phyloP scores from a whole-genome alignment of 78 protist species.

The Diacronema lutheri region DNA sequence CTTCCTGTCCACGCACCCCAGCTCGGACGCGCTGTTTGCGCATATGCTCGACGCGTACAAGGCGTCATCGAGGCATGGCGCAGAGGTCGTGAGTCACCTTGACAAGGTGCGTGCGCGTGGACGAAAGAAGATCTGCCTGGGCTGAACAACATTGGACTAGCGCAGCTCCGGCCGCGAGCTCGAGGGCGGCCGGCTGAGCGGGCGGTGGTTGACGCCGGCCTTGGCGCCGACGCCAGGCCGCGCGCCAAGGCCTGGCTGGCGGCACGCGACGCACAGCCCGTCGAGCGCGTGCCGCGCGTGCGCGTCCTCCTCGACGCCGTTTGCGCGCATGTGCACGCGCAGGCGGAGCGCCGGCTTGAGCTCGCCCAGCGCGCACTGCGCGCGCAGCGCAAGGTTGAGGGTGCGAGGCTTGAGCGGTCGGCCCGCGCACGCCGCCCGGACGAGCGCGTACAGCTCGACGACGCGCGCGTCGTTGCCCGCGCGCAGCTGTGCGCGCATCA shows the following conservation, averaged over 20 bases:
- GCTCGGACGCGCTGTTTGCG: conserved; percentile 30
- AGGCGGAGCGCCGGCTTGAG: background rate
- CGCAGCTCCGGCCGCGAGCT: too few species aligned
- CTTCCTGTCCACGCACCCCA: conserved; percentile 76
- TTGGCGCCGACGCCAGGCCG: too few species aligned
- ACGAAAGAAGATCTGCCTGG: background rate
- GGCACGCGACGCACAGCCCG: too few species aligned
- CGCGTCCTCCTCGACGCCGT: too few species aligned
- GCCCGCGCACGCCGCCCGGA: background rate
- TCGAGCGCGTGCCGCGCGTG: too few species aligned
- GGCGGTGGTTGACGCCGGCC: too few species aligned
- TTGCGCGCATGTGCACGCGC: background rate
- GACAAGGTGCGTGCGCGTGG: conserved; percentile 17
- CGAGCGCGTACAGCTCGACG: background rate
- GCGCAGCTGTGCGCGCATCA: background rate
- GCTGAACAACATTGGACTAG: too few species aligned
- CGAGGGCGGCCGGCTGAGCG: too few species aligned
- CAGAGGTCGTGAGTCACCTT: background rate
- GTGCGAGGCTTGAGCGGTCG: background rate
- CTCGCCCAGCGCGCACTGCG: too few species aligned
- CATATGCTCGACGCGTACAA: background rate
- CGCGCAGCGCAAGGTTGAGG: background rate
- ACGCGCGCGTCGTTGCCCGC: background rate
- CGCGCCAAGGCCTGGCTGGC: too few species aligned
- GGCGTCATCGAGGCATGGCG: background rate